phyloP scores from a whole-genome alignment of 2,329 filamentous ascomycete species.

The Leptosphaerulina australis region DNA sequence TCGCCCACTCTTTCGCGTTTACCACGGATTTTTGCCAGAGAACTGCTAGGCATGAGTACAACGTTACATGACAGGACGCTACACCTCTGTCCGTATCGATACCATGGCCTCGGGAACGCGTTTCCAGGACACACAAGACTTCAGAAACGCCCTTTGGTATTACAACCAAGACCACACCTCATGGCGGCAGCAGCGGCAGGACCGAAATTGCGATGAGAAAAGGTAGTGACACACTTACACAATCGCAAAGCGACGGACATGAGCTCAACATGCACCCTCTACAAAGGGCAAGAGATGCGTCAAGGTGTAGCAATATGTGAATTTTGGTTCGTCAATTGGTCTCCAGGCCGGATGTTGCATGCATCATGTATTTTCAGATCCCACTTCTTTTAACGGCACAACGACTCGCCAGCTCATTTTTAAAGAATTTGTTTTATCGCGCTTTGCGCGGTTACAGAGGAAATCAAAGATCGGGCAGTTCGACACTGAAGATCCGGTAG shows the following conservation, averaged over 20 bases:
- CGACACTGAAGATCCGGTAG: slow-evolving; percentile 3
- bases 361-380: slow-evolving; percentile 26
- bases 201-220: no score
- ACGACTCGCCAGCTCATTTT: slow-evolving; percentile 19
- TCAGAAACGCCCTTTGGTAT: not conserved
- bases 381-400: slow-evolving; percentile 31
- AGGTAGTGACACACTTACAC: not conserved
- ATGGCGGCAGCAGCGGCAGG: slow-evolving; percentile 12
- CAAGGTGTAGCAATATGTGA: slow-evolving; percentile 11
- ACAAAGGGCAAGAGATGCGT: not conserved
- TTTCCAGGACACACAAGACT: not conserved
- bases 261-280: slow-evolving; percentile 1
- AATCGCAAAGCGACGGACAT: slow-evolving; percentile 8
- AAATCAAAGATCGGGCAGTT: slow-evolving; percentile 8
- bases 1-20: not conserved
- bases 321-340: slow-evolving; percentile 40
- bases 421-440: slow-evolving; percentile 23
- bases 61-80: not conserved
- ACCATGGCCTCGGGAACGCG: not conserved
- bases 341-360: slow-evolving; percentile 18
- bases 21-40: not conserved
- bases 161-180: not conserved
- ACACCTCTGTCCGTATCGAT: not conserved
- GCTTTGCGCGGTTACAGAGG: slow-evolving; percentile 42
- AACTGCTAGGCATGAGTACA: not conserved